A percentile compares a stretch with the other conserved stretches of the same genome.
phyloP scores from a whole-genome alignment of 1,284 basidiomycete species.

The Puccinia horiana region DNA sequence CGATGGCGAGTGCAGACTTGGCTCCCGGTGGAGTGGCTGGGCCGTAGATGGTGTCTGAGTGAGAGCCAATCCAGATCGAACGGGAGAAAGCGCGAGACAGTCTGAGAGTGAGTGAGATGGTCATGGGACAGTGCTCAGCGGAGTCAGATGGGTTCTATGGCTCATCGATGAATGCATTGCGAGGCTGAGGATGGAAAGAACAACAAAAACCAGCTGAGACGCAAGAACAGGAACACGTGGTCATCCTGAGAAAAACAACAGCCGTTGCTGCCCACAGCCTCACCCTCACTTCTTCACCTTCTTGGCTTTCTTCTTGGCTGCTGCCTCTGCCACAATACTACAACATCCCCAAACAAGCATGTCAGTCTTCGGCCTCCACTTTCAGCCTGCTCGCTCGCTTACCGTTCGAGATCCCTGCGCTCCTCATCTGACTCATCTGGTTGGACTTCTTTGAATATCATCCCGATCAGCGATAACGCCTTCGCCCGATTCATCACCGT shows the following conservation, averaged over 20 bases:
- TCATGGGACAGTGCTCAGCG: not conserved
- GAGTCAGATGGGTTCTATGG: no score
- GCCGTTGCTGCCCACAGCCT: no score
- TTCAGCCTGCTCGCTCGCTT: not conserved
- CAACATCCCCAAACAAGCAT: not conserved
- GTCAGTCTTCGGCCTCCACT: not conserved
- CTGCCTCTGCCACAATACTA: conserved; percentile 61
- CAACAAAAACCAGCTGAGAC: no score
- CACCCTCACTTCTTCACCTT: conserved; percentile 35
- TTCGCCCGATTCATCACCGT: conserved; percentile 77
- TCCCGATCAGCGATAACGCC: conserved; percentile 77
- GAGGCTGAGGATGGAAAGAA: no score
- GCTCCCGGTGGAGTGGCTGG: conserved; percentile 75
- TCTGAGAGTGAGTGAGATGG: not conserved
- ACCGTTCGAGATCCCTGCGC: conserved; percentile 77
- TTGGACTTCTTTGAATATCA: conserved; percentile 76
- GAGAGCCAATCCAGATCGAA: conserved; percentile 14
- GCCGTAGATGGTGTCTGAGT: conserved; percentile 72
- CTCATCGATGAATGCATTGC: no score
- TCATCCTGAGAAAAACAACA: no score
- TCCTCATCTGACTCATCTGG: conserved; percentile 89
- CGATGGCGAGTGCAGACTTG: conserved; percentile 75
- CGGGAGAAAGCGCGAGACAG: not conserved
- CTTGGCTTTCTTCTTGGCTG: conserved; percentile 57
- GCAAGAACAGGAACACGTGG: no score